Base-by-base conservation (phyloP, 164 flowering plant species). In the Liriodendron chinense region DNA sequence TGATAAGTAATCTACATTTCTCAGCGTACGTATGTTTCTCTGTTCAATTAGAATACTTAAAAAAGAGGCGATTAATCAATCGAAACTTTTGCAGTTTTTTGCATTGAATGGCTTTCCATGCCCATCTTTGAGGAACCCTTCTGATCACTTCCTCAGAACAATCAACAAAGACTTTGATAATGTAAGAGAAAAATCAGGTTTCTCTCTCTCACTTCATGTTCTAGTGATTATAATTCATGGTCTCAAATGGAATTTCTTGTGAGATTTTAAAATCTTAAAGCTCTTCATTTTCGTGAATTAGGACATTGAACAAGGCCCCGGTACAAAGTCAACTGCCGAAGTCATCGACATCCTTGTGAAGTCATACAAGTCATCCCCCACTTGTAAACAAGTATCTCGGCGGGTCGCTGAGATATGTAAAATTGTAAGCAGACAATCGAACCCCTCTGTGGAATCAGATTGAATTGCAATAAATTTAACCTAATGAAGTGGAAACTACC, bases 81-180 rank as follows among this genome's bases (percentile, higher is more conserved):
- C 14, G 25, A 7, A 13, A 18, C 59, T 28, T 3, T 50, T 76
- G 83, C 26, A 93, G 96, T 88, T 91, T 71, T 93, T 90, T 53
- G 81, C 90, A 9, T 14, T 20, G 43, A 88, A 80, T 85, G 98
- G 94, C 2, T 90, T 90, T 70, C 90, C 92, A 8, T 92, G 94
- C 82, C 94, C 98, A 2, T 77, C 75, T 71, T 82, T 85, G 68
- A 85, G 84, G 69, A 93, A 90, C 63, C 98, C 98, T 7, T 87
- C 96, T 0, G 98, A 92, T 84, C 96, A 93, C 76, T 93, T 64
- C 74, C 94, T 93, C 9, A 82, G 80, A 80, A 88, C 87, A 12
- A 87, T 93, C 72, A 93, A 93, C 85, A 87, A 76, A 25, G 96
- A 93, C 72, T 93, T 92, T 68, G 89, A 90, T 65, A 75, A 80